These are phyloP conservation scores for Nemania sp. DNA, from an alignment of 2,329 filamentous ascomycete species.

Conservation along the genomic window DNA sequence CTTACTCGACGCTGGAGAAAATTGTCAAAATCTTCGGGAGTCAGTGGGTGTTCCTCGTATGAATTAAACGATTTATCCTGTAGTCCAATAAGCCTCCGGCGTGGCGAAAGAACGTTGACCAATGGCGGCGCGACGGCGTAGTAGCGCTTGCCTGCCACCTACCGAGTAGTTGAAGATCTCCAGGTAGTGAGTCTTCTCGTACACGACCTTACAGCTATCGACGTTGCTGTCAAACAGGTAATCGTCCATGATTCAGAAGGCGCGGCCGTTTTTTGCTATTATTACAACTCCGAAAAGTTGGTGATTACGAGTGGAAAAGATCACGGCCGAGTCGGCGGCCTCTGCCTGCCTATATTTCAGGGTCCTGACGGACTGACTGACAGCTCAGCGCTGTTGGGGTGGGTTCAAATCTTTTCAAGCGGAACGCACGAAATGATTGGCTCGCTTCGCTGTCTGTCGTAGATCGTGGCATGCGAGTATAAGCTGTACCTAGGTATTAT, in stretches of 20 bases:
- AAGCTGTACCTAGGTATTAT: no score
- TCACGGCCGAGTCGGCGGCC: not conserved
- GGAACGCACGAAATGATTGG: constrained; percentile 8
- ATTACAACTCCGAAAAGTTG: not conserved
- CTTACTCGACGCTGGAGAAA: constrained; percentile 56
- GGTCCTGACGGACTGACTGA: no score
- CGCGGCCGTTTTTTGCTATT: not conserved
- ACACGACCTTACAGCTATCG: constrained; percentile 50
- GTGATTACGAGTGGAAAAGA: not conserved
- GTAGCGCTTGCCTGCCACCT: constrained; percentile 29
- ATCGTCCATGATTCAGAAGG: constrained; percentile 55
- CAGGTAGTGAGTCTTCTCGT: constrained; percentile 58
- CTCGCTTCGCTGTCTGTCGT: constrained; percentile 5
- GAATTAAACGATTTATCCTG: constrained; percentile 56
- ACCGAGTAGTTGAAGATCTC: constrained; percentile 65
- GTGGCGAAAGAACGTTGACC: not conserved
- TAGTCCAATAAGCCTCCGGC: constrained; percentile 4
- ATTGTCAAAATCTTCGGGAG: constrained; percentile 60
- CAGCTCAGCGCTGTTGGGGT: constrained; percentile 16
- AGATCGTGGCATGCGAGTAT: constrained; percentile 16
- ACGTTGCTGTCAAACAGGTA: constrained; percentile 59
- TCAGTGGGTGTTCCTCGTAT: constrained; percentile 55
- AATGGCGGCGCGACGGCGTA: not conserved
- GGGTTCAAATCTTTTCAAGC: not conserved
- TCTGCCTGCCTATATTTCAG: not conserved